Base-by-base conservation (phyloP, 169 alveolate species). In the Eimeria falciformis region DNA sequence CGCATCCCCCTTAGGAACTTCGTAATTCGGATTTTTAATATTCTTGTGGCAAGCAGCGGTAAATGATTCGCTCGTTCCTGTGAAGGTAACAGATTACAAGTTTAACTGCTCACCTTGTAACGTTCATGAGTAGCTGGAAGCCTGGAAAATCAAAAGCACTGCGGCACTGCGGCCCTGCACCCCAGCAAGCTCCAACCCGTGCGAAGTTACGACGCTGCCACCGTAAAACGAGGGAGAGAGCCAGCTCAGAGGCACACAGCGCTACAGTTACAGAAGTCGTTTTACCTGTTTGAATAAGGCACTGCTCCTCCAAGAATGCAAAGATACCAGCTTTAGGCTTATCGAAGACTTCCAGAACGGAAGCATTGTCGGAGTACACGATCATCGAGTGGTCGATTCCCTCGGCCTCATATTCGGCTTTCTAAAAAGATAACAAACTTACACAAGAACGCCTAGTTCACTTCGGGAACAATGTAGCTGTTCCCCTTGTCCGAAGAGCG, bases 251-350 rank as follows among this genome's bases (percentile, higher is more conserved):
- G n/a, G n/a, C n/a, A n/a, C n/a, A n/a, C n/a, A n/a, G n/a, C n/a
- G n/a, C n/a, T n/a, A n/a, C n/a, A n/a, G n/a, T n/a, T n/a, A n/a
- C n/a, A n/a, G n/a, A 25, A 21, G 7, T 25, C 9, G 11, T 40
- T 62, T 14, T 66, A 81, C 96, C 95, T 56, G 94, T 94, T 27
- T 94, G 92, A n/a, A 94, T 68, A 12, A 94, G 84, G 68, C 96
- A 94, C 78, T 94, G 92, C 45, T 94, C 96, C 29, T 94, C 96
- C 11, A 94, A 92, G 75, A 93, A 84, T 27, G 92, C 95, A 55
- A 94, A 91, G 47, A 94, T 73, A 40, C 96, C 94, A 21, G 93
- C 94, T 73, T 94, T 94, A 18, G 93, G 93, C 46, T 88, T 88
- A 46, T 88, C 93, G 18, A 88, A 88, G 23, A 88, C 87, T 45